These are phyloP conservation scores for Triticum aestivum DNA, from an alignment of 176 grass and related monocot species.

Conservation along the genomic window DNA sequence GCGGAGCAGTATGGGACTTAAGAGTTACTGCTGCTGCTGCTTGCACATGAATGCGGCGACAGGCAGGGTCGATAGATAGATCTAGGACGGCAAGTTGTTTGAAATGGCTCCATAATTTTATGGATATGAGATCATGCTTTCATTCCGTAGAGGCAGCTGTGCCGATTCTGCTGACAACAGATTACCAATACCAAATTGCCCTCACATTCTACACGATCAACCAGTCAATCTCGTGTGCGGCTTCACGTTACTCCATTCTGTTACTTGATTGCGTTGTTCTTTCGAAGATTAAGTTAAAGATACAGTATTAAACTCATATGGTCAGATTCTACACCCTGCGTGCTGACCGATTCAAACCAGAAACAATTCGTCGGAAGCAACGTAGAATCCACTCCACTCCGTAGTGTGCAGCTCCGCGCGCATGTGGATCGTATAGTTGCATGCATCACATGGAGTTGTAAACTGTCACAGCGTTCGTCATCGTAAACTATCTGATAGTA, in stretches of 20 bases:
- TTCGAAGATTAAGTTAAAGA: not conserved
- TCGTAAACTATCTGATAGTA: not conserved
- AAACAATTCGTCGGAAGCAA: not conserved
- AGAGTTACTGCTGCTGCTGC: not conserved
- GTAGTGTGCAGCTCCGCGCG: not conserved
- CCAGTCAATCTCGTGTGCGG: not conserved
- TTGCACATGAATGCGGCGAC: not conserved
- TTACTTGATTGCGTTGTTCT: not conserved
- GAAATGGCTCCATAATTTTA: not conserved
- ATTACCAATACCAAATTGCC: not conserved
- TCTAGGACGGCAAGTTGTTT: not conserved
- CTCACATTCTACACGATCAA: not conserved
- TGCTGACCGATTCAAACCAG: not conserved
- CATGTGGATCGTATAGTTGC: not conserved
- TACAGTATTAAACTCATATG: not conserved
- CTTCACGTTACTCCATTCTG: constrained; percentile 24
- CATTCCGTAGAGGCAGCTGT: not conserved
- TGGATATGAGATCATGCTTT: not conserved
- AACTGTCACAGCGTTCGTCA: not conserved
- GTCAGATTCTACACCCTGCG: not conserved
- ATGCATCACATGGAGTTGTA: not conserved
- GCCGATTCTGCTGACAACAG: not conserved
- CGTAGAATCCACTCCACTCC: not conserved
- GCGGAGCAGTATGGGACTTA: not conserved
- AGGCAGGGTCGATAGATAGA: not conserved